Evolutionary conservation across 1,284 basidiomycete species (phyloP), one percentile per base, ranked within the genome.

Genomic region (Ceratobasidium sp.): DNA sequence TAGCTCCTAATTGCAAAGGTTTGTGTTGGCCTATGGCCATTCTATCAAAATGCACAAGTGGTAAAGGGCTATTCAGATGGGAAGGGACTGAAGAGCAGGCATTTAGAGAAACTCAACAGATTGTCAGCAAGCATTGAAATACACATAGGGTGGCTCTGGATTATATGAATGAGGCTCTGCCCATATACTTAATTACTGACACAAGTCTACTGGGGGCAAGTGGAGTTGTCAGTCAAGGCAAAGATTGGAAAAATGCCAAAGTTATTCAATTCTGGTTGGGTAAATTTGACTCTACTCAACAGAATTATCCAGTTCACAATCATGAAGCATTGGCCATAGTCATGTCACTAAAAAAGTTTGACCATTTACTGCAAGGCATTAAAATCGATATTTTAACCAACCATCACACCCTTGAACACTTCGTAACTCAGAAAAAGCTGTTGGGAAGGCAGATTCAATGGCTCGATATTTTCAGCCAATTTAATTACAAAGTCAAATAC

Each of bases 281-380:
- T 1, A 72, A 68, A 68, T 72, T 70, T 47, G 60, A 50, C 53
- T 64, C 9, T 39, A 56, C 53, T 11, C 59, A 33, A 19, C 39
- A 29, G 14, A 57, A 53, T 41, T 71, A 59, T 23, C 30, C 42
- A 7, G 57, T 59, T 1, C 44, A 42, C 4, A 42, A 59, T 14
- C 23, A 42, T 6, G 41, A 58, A 16, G 14, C 39, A 2, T 16
- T 58, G 9, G 56, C 56, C 13, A 58, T 58, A 29, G n/a, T 58
- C 8, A 13, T 42, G 19, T 58, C 41, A 2, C 71, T 81, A 0
- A 59, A 76, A 0, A 78, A 78, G 67, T 80, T 78, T 58, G 39
- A 58, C 23, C 39, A 39, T 27, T 3, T 25, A n/a, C 25, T 58
- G 21, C 56, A 36, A 36, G 33, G 33, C 4, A 11, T 36, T 5